These are phyloP conservation scores for Boletus rubescentipes DNA, from an alignment of 768 basidiomycete genomes.

Conservation along the genomic window DNA sequence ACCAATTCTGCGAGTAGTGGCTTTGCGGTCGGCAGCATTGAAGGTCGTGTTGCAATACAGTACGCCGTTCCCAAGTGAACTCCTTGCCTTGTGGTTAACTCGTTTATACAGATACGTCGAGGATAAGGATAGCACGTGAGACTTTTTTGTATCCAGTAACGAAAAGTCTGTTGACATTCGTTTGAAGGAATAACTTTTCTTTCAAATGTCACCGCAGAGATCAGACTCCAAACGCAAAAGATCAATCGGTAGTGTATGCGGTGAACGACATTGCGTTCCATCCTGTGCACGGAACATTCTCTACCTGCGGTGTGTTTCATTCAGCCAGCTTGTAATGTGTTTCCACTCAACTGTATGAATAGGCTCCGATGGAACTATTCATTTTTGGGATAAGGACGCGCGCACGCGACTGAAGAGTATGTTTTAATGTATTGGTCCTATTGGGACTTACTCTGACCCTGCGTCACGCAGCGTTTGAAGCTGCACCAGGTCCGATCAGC, in stretches of 20 bases:
- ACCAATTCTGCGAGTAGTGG: slow-evolving; percentile 64
- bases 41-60: slow-evolving; percentile 96
- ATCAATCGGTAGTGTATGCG: slow-evolving; percentile 70
- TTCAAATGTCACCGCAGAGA: slow-evolving; percentile 82
- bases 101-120: slow-evolving; percentile 67
- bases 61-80: slow-evolving; percentile 42
- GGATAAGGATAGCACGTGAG: slow-evolving; percentile 72
- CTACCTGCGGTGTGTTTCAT: slow-evolving; percentile 60
- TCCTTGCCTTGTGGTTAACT: neutral
- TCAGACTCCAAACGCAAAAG: slow-evolving; percentile 52
- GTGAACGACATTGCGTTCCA: slow-evolving; percentile 90
- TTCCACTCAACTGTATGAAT: slow-evolving; percentile 8
- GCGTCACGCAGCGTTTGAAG: slow-evolving; percentile 61
- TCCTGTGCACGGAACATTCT: slow-evolving; percentile 80
- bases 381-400: slow-evolving; percentile 95
- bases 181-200: slow-evolving; percentile 70
- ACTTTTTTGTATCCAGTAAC: slow-evolving; percentile 13
- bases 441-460: neutral
- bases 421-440: neutral
- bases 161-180: neutral
- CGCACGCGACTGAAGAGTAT: slow-evolving; percentile 88
- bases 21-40: slow-evolving; percentile 83
- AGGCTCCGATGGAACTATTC: slow-evolving; percentile 85
- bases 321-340: slow-evolving; percentile 23
- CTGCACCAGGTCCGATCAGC: slow-evolving; percentile 72